A percentile compares a stretch with the other conserved stretches of the same genome.
Evolutionary conservation across 2,329 filamentous ascomycete species (phyloP).

Genomic region (Xylariales sp.): DNA sequence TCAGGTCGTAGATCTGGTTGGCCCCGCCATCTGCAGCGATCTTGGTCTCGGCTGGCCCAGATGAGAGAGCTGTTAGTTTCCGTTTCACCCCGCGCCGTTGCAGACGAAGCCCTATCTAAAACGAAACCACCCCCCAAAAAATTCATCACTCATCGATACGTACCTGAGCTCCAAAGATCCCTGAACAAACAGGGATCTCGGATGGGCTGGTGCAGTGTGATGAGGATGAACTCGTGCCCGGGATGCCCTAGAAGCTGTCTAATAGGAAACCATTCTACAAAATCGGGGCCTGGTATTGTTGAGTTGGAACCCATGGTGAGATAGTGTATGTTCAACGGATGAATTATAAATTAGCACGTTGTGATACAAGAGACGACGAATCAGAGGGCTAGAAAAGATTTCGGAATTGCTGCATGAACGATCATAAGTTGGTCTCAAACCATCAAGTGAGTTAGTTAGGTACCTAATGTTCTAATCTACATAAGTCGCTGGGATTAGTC

Average conservation of each 20-base stretch:
- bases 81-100: too few relatives aligned
- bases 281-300: constrained; percentile 3
- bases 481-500: not conserved
- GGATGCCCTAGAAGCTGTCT: constrained; percentile 44
- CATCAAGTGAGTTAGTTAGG: not conserved
- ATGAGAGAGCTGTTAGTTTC: constrained; percentile 39
- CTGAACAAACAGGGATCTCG: constrained; percentile 43
- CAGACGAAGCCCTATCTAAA: not conserved
- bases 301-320: constrained; percentile 31
- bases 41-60: constrained; percentile 66
- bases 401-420: not conserved
- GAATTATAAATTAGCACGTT: not conserved
- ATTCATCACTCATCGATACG: not conserved
- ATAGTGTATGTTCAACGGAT: not conserved
- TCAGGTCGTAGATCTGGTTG: constrained; percentile 72
- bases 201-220: constrained; percentile 73
- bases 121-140: not conserved
- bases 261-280: constrained; percentile 53
- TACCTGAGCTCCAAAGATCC: constrained; percentile 48
- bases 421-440: not conserved
- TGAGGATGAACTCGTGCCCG: constrained; percentile 58
- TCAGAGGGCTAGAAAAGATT: not conserved
- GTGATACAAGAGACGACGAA: not conserved
- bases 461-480: not conserved
- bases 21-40: constrained; percentile 94